Conservation (phyloP, 305 asterid genomes). For the Solanum hybrid region DNA sequence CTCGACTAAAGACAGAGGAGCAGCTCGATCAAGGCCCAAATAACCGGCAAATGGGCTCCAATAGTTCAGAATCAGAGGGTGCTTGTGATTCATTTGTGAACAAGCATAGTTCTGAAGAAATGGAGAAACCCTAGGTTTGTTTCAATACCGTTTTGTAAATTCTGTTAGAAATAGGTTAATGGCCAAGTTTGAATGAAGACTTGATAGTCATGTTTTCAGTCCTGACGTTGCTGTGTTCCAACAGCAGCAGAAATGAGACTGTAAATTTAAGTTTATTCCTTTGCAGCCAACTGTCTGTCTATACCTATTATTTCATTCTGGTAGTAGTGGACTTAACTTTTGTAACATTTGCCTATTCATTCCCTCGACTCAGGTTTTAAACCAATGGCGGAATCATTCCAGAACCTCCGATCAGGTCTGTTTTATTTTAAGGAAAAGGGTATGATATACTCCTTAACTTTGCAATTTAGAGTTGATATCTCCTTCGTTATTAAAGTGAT, state of each 20-base stretch:
- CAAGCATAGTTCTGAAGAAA: constrained; percentile 38
- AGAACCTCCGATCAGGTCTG: background rate
- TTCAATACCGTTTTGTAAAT: background rate
- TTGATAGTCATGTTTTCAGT: background rate
- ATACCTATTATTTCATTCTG: background rate
- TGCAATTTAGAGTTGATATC: background rate
- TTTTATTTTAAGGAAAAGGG: background rate
- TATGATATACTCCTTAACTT: background rate
- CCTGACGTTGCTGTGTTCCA: background rate
- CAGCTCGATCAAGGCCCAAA: constrained; percentile 30
- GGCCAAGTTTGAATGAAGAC: background rate
- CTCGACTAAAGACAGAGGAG: constrained; percentile 43
- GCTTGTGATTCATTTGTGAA: constrained; percentile 17
- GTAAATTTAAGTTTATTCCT: background rate
- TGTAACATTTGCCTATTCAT: background rate
- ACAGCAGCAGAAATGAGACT: background rate
- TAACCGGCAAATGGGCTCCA: constrained; percentile 27
- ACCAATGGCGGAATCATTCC: background rate
- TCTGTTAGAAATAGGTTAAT: background rate
- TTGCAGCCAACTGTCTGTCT: background rate
- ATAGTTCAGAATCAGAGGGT: constrained; percentile 31
- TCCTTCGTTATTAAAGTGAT: background rate
- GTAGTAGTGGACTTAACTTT: background rate
- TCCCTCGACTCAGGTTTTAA: background rate
- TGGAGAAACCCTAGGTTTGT: constrained; percentile 20